Evolutionary conservation across 108 stramenopile genomes (phyloP), one percentile per base, ranked within the genome.

Genomic region (Phaeodactylum tricornutum): DNA sequence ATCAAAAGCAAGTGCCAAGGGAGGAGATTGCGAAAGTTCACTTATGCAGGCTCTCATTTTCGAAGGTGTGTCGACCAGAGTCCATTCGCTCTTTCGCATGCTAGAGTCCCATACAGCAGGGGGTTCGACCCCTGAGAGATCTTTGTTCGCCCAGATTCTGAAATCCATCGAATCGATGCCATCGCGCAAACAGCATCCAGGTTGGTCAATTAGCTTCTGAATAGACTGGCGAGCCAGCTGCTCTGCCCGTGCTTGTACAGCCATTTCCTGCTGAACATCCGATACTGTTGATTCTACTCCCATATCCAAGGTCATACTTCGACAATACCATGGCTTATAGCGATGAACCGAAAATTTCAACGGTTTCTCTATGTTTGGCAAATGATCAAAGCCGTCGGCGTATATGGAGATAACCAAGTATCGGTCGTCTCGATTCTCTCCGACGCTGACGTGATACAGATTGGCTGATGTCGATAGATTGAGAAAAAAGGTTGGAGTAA

Each of bases 1-100:
- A 69, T 92, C 89, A 75, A 92, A 86, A 15, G 65, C 88, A 52
- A 91, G 37, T 44, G 79, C 77, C 12, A 69, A 61, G 1, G 45
- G 53, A 37, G 42, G 12, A 15, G 40, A 19, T 20, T 47, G n/a
- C 26, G 21, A 15, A 16, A 85, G 45, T 51, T 86, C 82, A 19
- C 64, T 29, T 2, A 68, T 60, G 43, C 84, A 86, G 44, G 55
- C 50, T 39, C 59, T 56, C 69, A 91, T 69, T 42, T 71, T 70
- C 6, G 66, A 75, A 1, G 69, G 66, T 9, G 81, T 59, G 43
- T 81, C 77, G 9, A 91, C 79, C 16, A 81, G 33, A 66, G 63
- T 58, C 72, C 75, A 81, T 25, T 54, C 41, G 26, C 35, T 33
- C 9, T 55, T 42, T 0, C 45, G 20, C 2, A 22, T 6, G 27